Conservation (phyloP, 305 asterid species). For the Salvia sclarea region DNA sequence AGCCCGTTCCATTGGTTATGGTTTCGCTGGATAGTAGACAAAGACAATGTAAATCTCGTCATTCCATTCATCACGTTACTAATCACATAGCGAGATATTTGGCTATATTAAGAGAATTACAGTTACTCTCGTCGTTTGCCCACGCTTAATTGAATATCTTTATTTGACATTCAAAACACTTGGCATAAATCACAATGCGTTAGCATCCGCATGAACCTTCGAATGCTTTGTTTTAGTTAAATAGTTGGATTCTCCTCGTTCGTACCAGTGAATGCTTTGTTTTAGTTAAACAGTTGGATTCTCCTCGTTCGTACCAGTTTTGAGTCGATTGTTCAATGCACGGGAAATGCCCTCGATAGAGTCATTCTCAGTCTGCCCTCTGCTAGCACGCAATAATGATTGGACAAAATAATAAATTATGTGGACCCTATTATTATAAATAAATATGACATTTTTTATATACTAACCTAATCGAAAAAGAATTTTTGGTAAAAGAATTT, state of each 20-base stretch:
- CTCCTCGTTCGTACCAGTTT: slow-evolving; percentile 7
- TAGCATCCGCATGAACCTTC: slow-evolving; percentile 24
- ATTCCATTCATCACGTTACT: slow-evolving; percentile 68
- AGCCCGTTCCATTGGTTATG: slow-evolving; percentile 43
- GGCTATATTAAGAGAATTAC: slow-evolving; percentile 73
- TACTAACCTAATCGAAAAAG: no score
- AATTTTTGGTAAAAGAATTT: no score
- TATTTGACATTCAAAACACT: slow-evolving; percentile 26
- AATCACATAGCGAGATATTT: slow-evolving; percentile 77
- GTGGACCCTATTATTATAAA: no score
- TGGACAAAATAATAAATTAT: no score
- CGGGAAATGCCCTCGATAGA: no score
- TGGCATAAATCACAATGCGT: slow-evolving; percentile 25
- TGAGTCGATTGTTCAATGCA: no score
- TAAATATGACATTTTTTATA: no score
- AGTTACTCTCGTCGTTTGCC: slow-evolving; percentile 42
- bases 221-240: slow-evolving; percentile 21
- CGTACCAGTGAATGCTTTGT: slow-evolving; percentile 13
- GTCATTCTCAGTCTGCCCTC: no score
- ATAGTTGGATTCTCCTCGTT: slow-evolving; percentile 16
- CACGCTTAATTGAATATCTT: slow-evolving; percentile 25
- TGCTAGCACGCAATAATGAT: no score
- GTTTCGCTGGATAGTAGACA: slow-evolving; percentile 44
- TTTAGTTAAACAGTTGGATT: slow-evolving; percentile 18
- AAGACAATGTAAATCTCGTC: slow-evolving; percentile 56